These are phyloP conservation scores for Botryotinia narcissicola DNA, from an alignment of 2,329 filamentous ascomycete genomes.

Conservation along the genomic window DNA sequence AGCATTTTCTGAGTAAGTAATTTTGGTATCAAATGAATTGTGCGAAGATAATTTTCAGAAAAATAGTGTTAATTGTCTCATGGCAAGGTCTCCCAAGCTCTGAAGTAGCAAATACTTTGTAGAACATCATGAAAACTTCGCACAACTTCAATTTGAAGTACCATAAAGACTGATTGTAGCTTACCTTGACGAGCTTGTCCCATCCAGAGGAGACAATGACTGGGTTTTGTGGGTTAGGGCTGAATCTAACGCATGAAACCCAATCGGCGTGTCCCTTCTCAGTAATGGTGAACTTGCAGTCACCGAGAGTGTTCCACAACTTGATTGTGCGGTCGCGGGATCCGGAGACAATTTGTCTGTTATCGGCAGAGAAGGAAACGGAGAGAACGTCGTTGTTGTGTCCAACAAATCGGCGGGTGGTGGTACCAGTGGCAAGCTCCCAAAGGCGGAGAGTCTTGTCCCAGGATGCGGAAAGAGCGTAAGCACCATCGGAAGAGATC, in stretches of 20 bases:
- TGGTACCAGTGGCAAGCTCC: constrained; percentile 96
- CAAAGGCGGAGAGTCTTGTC: constrained; percentile 99
- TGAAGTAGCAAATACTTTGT: constrained; percentile 99
- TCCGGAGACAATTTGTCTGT: constrained; percentile 99
- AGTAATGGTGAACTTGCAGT: constrained; percentile 99
- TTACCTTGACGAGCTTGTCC: constrained; percentile 99
- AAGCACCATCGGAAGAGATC: constrained; percentile 98
- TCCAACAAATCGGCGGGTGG: constrained; percentile 97
- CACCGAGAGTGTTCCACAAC: constrained; percentile 99
- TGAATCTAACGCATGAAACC: constrained; percentile 99
- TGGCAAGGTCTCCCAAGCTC: constrained; percentile 78
- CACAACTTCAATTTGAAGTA: constrained; percentile 26
- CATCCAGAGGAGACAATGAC: constrained; percentile 98
- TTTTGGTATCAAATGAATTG: constrained; percentile 23
- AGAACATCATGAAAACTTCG: constrained; percentile 77
- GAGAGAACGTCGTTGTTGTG: constrained; percentile 99
- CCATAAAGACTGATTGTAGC: constrained; percentile 43
- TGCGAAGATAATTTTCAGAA: constrained; percentile 62
- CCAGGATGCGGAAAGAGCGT: constrained; percentile 98
- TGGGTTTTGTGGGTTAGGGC: constrained; percentile 99
- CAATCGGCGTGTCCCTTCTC: constrained; percentile 99
- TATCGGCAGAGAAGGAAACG: constrained; percentile 99
- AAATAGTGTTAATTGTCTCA: constrained; percentile 97
- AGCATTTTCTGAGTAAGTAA: constrained; percentile 14
- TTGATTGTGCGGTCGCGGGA: constrained; percentile 99